Evolutionary conservation across 2,329 filamentous ascomycete species (phyloP).

Genomic region (Neofusicoccum ribis): DNA sequence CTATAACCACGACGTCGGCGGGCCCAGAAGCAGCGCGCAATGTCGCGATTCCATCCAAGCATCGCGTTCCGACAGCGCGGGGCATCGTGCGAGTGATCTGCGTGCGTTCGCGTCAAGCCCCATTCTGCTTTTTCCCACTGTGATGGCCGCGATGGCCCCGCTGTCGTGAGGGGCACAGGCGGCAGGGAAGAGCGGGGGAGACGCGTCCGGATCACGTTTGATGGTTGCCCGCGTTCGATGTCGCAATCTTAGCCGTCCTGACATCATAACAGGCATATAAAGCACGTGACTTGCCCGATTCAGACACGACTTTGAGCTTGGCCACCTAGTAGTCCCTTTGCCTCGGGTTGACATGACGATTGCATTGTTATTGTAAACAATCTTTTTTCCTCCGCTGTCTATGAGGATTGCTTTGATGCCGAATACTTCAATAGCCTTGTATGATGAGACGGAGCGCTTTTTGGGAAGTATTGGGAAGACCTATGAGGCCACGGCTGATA

Average conservation of each 20-base stretch:
- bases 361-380: not conserved
- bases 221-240: not conserved
- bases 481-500: not conserved
- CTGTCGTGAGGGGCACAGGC: not conserved
- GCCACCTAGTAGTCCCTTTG: not conserved
- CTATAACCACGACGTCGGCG: not conserved
- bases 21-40: not conserved
- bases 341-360: not conserved
- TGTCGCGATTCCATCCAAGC: constrained; percentile 13
- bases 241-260: constrained; percentile 13
- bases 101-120: not conserved
- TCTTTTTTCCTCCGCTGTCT: too few species aligned
- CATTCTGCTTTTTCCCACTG: too few species aligned
- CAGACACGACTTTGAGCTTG: not conserved
- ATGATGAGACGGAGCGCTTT: not conserved
- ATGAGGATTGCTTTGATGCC: too few species aligned
- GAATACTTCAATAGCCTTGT: too few species aligned
- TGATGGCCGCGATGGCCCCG: too few species aligned
- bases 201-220: not conserved
- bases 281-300: constrained; percentile 1
- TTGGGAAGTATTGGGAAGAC: not conserved
- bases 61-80: not conserved
- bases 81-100: not conserved
- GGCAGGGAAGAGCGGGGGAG: not conserved
- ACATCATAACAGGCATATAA: not conserved